phyloP scores from a whole-genome alignment of 345 rosid species.

The Arabidopsis arenosa region DNA sequence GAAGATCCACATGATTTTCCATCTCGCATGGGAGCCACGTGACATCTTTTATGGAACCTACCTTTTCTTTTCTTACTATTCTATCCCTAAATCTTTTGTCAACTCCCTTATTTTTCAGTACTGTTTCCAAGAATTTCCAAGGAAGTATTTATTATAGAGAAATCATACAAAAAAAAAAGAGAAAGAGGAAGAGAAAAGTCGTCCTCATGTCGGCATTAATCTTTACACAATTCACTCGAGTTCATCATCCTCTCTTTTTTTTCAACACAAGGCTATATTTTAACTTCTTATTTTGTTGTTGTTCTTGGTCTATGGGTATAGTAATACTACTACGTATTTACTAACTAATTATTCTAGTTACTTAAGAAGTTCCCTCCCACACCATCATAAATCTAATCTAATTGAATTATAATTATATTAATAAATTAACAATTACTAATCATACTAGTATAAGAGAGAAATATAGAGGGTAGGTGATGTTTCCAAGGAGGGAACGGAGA shows the following conservation, averaged over 20 bases:
- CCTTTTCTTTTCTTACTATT: not conserved
- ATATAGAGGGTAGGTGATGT: constrained; percentile 27
- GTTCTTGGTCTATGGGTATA: not conserved
- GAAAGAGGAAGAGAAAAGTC: constrained; percentile 3
- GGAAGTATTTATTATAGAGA: not conserved
- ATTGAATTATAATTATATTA: no score
- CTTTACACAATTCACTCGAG: constrained; percentile 18
- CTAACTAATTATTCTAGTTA: not conserved
- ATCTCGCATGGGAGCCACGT: constrained; percentile 45
- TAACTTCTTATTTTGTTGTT: not conserved
- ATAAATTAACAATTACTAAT: no score
- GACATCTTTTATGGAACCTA: constrained; percentile 33
- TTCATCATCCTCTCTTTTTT: not conserved
- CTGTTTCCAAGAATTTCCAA: constrained; percentile 1
- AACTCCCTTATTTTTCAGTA: constrained; percentile 25
- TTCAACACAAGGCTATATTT: not conserved
- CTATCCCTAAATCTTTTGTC: constrained; percentile 20
- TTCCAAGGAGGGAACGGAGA: constrained; percentile 42
- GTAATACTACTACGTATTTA: not conserved
- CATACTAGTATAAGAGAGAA: no score
- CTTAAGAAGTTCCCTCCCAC: not conserved
- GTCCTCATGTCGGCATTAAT: constrained; percentile 27
- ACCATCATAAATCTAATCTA: not conserved
- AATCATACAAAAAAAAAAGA: not conserved
- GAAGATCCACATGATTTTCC: constrained; percentile 39